Base-by-base conservation (phyloP, 2,329 filamentous ascomycete species). In the Oidium heveae region DNA sequence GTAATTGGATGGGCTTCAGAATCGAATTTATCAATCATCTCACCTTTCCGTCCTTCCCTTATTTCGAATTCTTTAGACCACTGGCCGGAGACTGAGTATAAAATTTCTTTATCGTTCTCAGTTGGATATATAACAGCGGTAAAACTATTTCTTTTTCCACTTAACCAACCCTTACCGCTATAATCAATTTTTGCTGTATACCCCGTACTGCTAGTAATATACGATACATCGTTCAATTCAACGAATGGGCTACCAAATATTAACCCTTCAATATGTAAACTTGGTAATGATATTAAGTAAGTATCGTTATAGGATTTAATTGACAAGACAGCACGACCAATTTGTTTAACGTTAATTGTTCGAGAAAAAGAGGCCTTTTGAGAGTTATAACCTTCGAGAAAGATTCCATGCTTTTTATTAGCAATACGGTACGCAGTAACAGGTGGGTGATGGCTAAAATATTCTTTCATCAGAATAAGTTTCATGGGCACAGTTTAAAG, bases 341-440 rank as follows among this genome's bases (percentile, higher is more conserved):
- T 82, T 70, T 94, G 86, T 74, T 93, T 94, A 65, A 98, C 83
- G 63, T 89, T 84, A 67, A 96, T 95, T 47, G 89, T 94, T 61
- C 83, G 82, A 58, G 84, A 85, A 69, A 98, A 95, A 16, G 86
- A 93, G 4, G 89, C 88, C 68, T 94, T 96, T 66, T 96, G 91
- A 16, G 85, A 89, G 64, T 96, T 95, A 71, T 94, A 95, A 54
- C 89, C 89, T 70, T 82, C 72, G n/a, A 82, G 70, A 64, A 74
- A 73, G 52, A 96, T 79, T 56, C 87, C 86, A 58, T 91, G 79
- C 64, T 86, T 78, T 58, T 82, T 71, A 68, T 98, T 96, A 69
- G 79, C 82, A 66, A 96, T 94, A 65, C 79, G 82, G 71, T 96
- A 98, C 46, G 89, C 91, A 1, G 89, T 98, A 37, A 87, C 86